phyloP scores from a whole-genome alignment of 306 rosid genomes.

The Mimosa bimucronata region DNA sequence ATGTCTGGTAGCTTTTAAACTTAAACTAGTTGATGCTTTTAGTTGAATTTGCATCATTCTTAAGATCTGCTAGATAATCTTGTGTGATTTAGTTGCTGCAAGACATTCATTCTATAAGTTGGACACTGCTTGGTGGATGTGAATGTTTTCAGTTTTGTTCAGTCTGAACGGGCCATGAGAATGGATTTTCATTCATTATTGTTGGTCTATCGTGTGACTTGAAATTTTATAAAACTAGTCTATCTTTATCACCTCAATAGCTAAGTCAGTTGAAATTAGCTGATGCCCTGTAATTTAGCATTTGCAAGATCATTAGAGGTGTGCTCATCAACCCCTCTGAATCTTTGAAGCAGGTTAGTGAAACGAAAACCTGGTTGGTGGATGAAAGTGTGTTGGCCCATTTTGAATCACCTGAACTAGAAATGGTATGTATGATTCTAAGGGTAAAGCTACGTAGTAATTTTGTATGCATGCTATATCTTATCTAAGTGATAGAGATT shows the following conservation, averaged over 20 bases:
- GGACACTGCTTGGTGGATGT: conserved; percentile 27
- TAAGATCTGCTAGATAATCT: conserved; percentile 26
- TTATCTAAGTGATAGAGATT: conserved; percentile 23
- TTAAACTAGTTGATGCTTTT: conserved; percentile 29
- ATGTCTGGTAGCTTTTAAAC: conserved; percentile 3
- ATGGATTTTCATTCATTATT: conserved; percentile 30
- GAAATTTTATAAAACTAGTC: background rate
- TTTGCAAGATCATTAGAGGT: conserved; percentile 15
- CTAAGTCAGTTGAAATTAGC: background rate
- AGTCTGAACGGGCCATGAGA: conserved; percentile 19
- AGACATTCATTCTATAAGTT: conserved; percentile 31
- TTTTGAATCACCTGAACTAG: conserved; percentile 85
- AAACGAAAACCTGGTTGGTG: conserved; percentile 75
- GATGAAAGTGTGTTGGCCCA: conserved; percentile 72
- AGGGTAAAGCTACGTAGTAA: conserved; percentile 35
- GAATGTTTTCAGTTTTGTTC: conserved; percentile 11
- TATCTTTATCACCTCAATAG: background rate
- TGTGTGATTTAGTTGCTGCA: conserved; percentile 17
- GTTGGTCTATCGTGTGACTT: background rate
- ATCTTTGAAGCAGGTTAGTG: conserved; percentile 56
- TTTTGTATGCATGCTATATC: conserved; percentile 17
- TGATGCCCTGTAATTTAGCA: conserved; percentile 2
- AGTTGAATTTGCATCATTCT: conserved; percentile 29
- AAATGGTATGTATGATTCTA: conserved; percentile 57
- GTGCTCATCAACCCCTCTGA: conserved; percentile 38